Base-by-base conservation (phyloP, 345 rosid genomes). In the Toxicodendron radicans region DNA sequence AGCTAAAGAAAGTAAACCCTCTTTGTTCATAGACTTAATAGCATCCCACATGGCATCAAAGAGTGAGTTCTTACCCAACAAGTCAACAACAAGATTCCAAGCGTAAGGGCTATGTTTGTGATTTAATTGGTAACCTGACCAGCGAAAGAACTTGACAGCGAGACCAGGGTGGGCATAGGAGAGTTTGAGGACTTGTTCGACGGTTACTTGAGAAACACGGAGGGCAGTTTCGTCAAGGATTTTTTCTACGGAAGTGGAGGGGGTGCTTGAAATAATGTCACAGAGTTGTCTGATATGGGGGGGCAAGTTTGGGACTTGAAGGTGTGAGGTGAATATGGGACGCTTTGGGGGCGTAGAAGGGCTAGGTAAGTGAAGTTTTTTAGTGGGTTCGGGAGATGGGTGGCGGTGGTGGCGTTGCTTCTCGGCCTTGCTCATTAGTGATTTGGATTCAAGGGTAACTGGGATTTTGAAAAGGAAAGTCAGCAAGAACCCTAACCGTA, bases 11-110 rank as follows among this genome's bases (percentile, higher is more conserved):
- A 89, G 81, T 76, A 87, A 62, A 54, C 80, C 77, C 58, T 65
- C 79, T 33, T 43, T 73, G 32, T 62, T 79, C 91, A 87, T 89
- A 13, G 94, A 87, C 79, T 79, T 83, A 21, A 87, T 68, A 6
- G 94, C 90, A 58, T 84, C 91, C 94, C 91, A 89, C 94, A 89
- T 89, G 1, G 88, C 84, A n/a, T 87, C 88, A 66, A 89, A 89
- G 56, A 83, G 75, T 5, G 18, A 74, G 60, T 87, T 86, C 83
- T 87, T 89, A 10, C 91, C 91, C 61, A 89, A 70, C 58, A 89
- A 67, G 78, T 89, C 91, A 51, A 89, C 90, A n/a, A 85, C 86
- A 11, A 89, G 86, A 63, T 89, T 89, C 94, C 94, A 89, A 0
- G 91, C 78, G 41, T 89, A 89, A 3, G 91, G 90, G 71, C 90